Evolutionary conservation across 2,329 filamentous ascomycete genomes (phyloP), one percentile per base, ranked within the genome.

Genomic region (Monilinia laxa): DNA sequence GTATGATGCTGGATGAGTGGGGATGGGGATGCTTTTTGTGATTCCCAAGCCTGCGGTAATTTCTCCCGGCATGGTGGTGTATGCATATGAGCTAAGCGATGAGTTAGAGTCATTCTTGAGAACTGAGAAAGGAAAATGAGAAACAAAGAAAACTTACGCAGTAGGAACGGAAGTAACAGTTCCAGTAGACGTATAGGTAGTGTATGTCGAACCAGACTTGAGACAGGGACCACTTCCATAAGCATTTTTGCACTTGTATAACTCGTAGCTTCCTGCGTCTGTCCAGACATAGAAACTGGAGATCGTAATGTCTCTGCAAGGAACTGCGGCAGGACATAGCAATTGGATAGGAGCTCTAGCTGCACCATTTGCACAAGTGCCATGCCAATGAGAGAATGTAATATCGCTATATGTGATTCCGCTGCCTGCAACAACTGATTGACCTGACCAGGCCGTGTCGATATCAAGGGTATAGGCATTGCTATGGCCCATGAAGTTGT

Each of bases 381-480:
- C 85, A 64, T 81, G 82, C 85, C 85, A 87, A 75, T 84, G 81
- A 40, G 75, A 79, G 73, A 86, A 80, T 2, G 79, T 82, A 69
- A 88, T 38, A 76, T 85, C 83, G 71, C 70, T 77, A 55, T 84
- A 80, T 67, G 81, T 74, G 7, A 87, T 82, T 28, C 85, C 85
- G 69, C 80, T 72, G 23, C 85, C 85, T 2, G 75, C 69, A 5
- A 78, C 74, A 0, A 76, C 68, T 54, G 68, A 71, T 79, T 81
- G 80, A 62, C 77, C 78, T 38, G 75, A 73, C 85, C 85, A 87
- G 71, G 81, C 80, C 65, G 82, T 78, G 74, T 87, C 81, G 68
- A 87, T 80, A 73, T 87, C 78, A 35, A 86, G 77, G 3, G 80
- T 82, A 76, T 87, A 87, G 7, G 85, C 84, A 69, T 87, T 87